Evolutionary conservation across 139 green algal genomes (phyloP).

Genomic region (Tetraselmis chui): DNA sequence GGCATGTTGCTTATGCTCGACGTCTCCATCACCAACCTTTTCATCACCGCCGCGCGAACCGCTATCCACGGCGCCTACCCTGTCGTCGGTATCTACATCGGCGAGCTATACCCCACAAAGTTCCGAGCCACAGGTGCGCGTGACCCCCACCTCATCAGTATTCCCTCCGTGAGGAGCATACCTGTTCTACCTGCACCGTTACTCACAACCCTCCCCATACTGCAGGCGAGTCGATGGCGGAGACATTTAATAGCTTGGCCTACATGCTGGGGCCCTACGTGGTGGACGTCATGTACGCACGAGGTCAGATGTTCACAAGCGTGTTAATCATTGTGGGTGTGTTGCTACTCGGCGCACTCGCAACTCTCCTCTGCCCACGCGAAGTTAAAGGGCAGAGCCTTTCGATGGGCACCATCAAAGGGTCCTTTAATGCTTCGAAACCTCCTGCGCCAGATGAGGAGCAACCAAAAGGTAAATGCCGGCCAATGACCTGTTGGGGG

Average conservation of each 20-base stretch:
- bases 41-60: neutral
- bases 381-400: neutral
- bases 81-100: neutral
- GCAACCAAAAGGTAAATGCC: neutral
- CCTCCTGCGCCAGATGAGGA: neutral
- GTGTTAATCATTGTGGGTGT: neutral
- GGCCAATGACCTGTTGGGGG: no score
- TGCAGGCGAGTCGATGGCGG: neutral
- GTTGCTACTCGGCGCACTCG: neutral
- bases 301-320: neutral
- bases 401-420: neutral
- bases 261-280: neutral
- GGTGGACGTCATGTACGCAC: neutral
- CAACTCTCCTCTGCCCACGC: neutral
- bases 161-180: no score
- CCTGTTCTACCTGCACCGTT: neutral
- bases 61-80: neutral
- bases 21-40: neutral
- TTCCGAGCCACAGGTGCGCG: neutral
- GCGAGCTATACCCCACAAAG: neutral
- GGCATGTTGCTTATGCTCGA: neutral
- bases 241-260: neutral
- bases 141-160: no score
- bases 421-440: neutral
- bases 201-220: neutral